Percentiles rank a stretch among this genome's conserved stretches.
phyloP scores from a whole-genome alignment of 495 filamentous ascomycete species.

The Margaritispora aquatica region DNA sequence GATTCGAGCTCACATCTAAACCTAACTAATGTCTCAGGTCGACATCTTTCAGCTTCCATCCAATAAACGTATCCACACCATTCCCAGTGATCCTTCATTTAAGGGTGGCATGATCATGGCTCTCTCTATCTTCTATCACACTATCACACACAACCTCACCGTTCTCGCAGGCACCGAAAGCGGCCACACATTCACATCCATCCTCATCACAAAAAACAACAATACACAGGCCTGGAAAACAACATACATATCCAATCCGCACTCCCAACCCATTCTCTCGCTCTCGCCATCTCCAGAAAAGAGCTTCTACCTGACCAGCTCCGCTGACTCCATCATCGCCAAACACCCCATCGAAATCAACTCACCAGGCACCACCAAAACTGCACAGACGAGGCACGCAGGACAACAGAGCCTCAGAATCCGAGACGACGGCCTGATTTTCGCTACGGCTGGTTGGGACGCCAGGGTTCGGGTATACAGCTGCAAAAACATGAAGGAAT shows the following conservation, averaged over 20 bases:
- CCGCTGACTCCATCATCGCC: slow-evolving; percentile 56
- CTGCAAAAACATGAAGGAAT: slow-evolving; percentile 70
- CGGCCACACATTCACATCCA: slow-evolving; percentile 61
- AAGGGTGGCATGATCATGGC: slow-evolving; percentile 92
- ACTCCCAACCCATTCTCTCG: slow-evolving; percentile 82
- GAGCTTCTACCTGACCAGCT: slow-evolving; percentile 64
- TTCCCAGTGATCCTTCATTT: slow-evolving; percentile 46
- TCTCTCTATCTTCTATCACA: slow-evolving; percentile 52
- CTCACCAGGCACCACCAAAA: slow-evolving; percentile 41
- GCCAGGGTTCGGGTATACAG: slow-evolving; percentile 73
- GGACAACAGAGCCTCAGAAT: slow-evolving; percentile 79
- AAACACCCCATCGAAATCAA: slow-evolving; percentile 46
- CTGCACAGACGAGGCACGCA: slow-evolving; percentile 72
- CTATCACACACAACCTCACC: slow-evolving; percentile 18
- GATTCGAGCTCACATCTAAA: not conserved
- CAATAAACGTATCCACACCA: slow-evolving; percentile 59
- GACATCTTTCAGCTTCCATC: slow-evolving; percentile 83
- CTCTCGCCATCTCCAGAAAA: slow-evolving; percentile 52
- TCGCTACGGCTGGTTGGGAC: slow-evolving; percentile 95
- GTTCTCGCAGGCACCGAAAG: slow-evolving; percentile 82
- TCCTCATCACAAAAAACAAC: not conserved
- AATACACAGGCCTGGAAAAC: slow-evolving; percentile 46
- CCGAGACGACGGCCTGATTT: slow-evolving; percentile 74
- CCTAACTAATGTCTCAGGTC: slow-evolving; percentile 38
- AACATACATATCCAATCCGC: slow-evolving; percentile 59